phyloP scores from a whole-genome alignment of 345 rosid genomes.

The Moringa oleifera region DNA sequence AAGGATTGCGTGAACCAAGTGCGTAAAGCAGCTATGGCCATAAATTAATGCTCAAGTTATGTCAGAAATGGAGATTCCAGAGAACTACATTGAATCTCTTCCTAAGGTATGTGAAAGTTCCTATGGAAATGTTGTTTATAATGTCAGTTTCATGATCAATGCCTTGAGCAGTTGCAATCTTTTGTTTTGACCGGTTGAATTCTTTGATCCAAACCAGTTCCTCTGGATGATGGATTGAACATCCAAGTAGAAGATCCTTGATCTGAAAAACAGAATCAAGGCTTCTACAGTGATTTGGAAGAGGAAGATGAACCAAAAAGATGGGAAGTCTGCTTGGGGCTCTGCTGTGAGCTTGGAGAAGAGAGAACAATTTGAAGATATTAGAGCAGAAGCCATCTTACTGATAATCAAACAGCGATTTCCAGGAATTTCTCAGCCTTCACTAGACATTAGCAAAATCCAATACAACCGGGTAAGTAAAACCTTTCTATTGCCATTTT shows the following conservation, averaged over 20 bases:
- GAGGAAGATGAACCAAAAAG: conserved; percentile 80
- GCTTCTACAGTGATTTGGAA: conserved; percentile 87
- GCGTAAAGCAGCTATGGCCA: conserved; percentile 94
- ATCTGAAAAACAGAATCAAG: conserved; percentile 81
- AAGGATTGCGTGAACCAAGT: conserved; percentile 89
- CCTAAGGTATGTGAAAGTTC: conserved; percentile 52
- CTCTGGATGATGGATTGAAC: conserved; percentile 62
- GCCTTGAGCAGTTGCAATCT: conserved; percentile 11
- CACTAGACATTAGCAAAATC: conserved; percentile 81
- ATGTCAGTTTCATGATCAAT: neutral
- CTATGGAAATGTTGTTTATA: neutral
- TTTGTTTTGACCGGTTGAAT: conserved; percentile 35
- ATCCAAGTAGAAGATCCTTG: conserved; percentile 76
- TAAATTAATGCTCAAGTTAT: conserved; percentile 83
- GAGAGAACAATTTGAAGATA: conserved; percentile 85
- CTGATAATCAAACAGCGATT: conserved; percentile 67
- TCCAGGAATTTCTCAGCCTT: conserved; percentile 77
- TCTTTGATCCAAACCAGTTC: conserved; percentile 75
- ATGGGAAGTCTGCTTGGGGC: conserved; percentile 74
- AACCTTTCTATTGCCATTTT: too few relatives aligned
- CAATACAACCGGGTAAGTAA: conserved; percentile 51
- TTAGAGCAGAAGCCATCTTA: conserved; percentile 81
- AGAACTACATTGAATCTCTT: conserved; percentile 77
- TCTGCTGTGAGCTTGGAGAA: conserved; percentile 81
- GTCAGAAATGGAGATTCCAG: conserved; percentile 85